Evolutionary conservation across 2,329 filamentous ascomycete species (phyloP).

Genomic region (Zymoseptoria pseudotritici): DNA sequence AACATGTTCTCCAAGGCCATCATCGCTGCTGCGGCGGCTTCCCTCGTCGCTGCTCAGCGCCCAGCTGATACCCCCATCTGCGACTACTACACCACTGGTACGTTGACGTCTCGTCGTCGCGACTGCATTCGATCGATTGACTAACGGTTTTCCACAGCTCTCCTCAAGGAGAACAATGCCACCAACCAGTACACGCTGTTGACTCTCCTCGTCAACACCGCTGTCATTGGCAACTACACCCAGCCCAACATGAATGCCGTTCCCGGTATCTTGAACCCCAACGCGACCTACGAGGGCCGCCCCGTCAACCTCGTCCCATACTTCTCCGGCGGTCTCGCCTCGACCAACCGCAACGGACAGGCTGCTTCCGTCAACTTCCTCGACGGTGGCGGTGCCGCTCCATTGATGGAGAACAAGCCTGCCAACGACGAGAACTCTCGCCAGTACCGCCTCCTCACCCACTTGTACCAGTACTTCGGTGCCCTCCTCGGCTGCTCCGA

Average conservation of each 20-base stretch:
- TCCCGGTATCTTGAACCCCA: slow-evolving; percentile 50
- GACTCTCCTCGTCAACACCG: slow-evolving; percentile 54
- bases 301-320: slow-evolving; percentile 53
- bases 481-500: slow-evolving; percentile 49
- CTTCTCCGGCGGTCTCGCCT: slow-evolving; percentile 49
- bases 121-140: neutral
- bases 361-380: slow-evolving; percentile 53
- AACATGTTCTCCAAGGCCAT: slow-evolving; percentile 7
- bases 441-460: slow-evolving; percentile 54
- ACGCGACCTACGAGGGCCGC: slow-evolving; percentile 42
- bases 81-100: slow-evolving; percentile 54
- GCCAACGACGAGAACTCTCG: slow-evolving; percentile 44
- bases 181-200: slow-evolving; percentile 51
- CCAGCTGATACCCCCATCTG: slow-evolving; percentile 48
- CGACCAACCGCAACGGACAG: slow-evolving; percentile 45
- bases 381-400: slow-evolving; percentile 51
- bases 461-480: slow-evolving; percentile 57
- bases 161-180: slow-evolving; percentile 53
- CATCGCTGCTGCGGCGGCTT: slow-evolving; percentile 16
- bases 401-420: slow-evolving; percentile 50
- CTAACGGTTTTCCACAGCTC: slow-evolving; percentile 16
- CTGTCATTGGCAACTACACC: slow-evolving; percentile 46
- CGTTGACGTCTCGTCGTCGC: neutral
- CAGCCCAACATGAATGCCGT: slow-evolving; percentile 46
- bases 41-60: slow-evolving; percentile 33